A percentile compares a stretch with the other conserved stretches of the same genome.
Conservation (phyloP, 2,329 filamentous ascomycete species). For the Metarhizium sp. region DNA sequence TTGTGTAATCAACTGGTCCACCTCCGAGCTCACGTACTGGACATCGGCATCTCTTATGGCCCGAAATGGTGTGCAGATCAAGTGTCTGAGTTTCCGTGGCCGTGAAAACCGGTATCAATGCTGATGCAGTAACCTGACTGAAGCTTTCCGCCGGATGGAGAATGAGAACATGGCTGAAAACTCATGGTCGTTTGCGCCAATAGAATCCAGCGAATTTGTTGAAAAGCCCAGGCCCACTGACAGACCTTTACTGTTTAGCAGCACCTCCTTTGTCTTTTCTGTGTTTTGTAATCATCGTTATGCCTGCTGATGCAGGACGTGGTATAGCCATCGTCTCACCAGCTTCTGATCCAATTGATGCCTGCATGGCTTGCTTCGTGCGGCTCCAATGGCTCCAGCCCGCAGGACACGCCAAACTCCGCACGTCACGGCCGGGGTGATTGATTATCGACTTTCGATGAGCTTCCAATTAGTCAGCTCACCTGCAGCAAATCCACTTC, state of each 20-base stretch:
- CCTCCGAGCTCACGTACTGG: too few relatives aligned
- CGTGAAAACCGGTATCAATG: too few relatives aligned
- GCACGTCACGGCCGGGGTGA: background rate
- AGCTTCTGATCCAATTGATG: background rate
- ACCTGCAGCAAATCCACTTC: background rate
- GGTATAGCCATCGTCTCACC: conserved; percentile 9
- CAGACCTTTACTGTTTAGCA: background rate
- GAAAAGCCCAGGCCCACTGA: background rate
- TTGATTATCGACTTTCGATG: background rate
- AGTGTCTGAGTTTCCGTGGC: background rate
- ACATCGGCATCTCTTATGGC: background rate
- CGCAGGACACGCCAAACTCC: background rate
- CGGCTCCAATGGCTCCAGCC: background rate
- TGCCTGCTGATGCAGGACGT: conserved; percentile 6
- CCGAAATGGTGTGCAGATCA: background rate
- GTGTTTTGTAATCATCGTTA: background rate
- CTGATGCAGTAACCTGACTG: too few relatives aligned
- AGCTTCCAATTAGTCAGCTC: conserved; percentile 4
- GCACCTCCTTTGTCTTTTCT: background rate
- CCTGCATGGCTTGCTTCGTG: background rate
- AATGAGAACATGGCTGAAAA: too few relatives aligned
- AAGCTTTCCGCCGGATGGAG: too few relatives aligned
- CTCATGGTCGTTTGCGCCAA: background rate
- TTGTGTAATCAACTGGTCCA: too few relatives aligned
- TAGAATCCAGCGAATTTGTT: background rate